A percentile compares a stretch with the other conserved stretches of the same genome.
These are phyloP conservation scores for Glarea lozoyensis DNA, from an alignment of 495 filamentous ascomycete species.

Conservation along the genomic window DNA sequence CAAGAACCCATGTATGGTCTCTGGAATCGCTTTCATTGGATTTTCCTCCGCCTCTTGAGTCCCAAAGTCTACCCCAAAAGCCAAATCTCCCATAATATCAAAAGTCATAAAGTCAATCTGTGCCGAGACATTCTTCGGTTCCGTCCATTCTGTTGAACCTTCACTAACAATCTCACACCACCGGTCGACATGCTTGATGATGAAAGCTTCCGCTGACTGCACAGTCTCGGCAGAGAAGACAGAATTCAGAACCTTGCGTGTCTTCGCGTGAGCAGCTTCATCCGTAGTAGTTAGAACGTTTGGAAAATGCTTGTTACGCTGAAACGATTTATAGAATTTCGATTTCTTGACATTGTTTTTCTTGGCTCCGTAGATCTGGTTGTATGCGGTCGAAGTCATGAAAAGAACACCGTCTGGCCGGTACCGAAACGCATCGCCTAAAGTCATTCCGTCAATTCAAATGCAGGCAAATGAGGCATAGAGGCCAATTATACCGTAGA, in stretches of 20 bases:
- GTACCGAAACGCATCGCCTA: no score
- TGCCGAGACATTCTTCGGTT: conserved; percentile 39
- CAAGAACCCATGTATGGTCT: no score
- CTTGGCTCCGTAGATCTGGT: conserved; percentile 23
- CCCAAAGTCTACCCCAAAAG: conserved; percentile 57
- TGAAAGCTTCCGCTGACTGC: conserved; percentile 13
- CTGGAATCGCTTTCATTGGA: conserved; percentile 17
- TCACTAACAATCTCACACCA: conserved; percentile 20
- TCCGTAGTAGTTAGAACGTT: background rate
- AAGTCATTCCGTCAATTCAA: background rate
- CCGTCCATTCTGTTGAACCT: conserved; percentile 14
- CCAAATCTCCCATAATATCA: conserved; percentile 62
- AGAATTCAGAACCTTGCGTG: background rate
- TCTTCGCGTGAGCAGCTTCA: background rate
- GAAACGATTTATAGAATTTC: conserved; percentile 19
- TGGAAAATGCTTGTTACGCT: background rate
- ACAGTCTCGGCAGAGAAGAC: conserved; percentile 16
- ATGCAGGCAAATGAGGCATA: background rate
- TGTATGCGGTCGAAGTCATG: conserved; percentile 16
- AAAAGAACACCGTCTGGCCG: conserved; percentile 19
- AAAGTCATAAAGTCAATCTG: conserved; percentile 57
- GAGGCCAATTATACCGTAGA: conserved; percentile 34
- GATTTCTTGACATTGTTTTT: conserved; percentile 22
- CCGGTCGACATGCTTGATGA: conserved; percentile 24
- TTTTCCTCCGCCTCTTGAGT: conserved; percentile 36